Conservation (phyloP, 2,329 filamentous ascomycete species). For the Pestalotiopsis sp. region DNA sequence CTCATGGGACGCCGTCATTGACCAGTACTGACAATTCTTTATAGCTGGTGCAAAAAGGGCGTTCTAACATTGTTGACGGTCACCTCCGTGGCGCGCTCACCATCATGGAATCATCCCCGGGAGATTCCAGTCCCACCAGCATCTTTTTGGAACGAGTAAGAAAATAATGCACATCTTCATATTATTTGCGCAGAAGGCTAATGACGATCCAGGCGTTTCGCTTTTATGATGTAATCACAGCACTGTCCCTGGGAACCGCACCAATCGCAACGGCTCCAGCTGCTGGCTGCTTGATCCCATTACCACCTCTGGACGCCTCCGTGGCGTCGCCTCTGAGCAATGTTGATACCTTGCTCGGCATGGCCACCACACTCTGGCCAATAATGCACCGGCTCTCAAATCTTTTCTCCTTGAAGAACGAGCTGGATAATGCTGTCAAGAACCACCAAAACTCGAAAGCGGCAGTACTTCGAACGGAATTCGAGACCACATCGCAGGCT, state of each 20-base stretch:
- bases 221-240: constrained; percentile 67
- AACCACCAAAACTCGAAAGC: constrained; percentile 44
- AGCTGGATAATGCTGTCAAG: constrained; percentile 47
- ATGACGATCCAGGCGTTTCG: constrained; percentile 54
- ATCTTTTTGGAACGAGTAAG: constrained; percentile 60
- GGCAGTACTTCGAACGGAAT: constrained; percentile 50
- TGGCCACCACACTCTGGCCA: constrained; percentile 65
- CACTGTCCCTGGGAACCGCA: constrained; percentile 60
- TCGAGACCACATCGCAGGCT: constrained; percentile 52
- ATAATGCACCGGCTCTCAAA: constrained; percentile 63
- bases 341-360: constrained; percentile 61
- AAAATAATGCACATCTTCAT: not conserved
- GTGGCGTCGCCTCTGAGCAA: constrained; percentile 48
- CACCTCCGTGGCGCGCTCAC: constrained; percentile 65
- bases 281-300: constrained; percentile 46
- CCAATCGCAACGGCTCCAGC: constrained; percentile 54
- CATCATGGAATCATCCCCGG: constrained; percentile 54
- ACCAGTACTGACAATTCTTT: constrained; percentile 14
- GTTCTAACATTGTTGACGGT: constrained; percentile 60
- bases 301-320: constrained; percentile 47
- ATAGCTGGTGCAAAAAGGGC: constrained; percentile 63
- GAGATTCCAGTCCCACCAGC: constrained; percentile 50
- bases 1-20: not conserved
- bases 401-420: constrained; percentile 53
- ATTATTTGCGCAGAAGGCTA: constrained; percentile 16